Percentiles rank a stretch among this genome's conserved stretches.
phyloP scores from a whole-genome alignment of 257 asterid genomes.

The Gentiana straminea region DNA sequence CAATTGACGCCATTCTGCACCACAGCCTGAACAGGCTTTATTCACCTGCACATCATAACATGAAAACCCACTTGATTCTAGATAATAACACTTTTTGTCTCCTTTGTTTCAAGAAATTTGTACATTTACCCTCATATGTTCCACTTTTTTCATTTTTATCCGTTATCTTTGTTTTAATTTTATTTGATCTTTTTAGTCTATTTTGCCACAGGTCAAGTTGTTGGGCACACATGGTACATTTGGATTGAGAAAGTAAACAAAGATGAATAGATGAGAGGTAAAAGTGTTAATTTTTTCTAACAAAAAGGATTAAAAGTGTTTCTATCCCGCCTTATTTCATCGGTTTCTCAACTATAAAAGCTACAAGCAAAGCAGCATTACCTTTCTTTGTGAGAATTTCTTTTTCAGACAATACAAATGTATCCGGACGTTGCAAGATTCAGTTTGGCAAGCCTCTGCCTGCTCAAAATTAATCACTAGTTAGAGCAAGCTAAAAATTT shows the following conservation, averaged over 20 bases:
- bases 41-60: slow-evolving; percentile 28
- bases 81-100: too few species aligned
- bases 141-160: too few species aligned
- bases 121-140: too few species aligned
- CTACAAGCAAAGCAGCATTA: slow-evolving; percentile 13
- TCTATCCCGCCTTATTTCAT: not conserved
- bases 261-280: too few species aligned
- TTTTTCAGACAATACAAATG: slow-evolving; percentile 62
- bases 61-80: not conserved
- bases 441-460: slow-evolving; percentile 64
- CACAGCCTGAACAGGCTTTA: slow-evolving; percentile 64
- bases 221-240: too few species aligned
- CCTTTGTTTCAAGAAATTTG: too few species aligned
- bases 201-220: too few species aligned
- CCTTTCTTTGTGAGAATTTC: slow-evolving; percentile 64
- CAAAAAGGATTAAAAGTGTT: too few species aligned
- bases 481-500: not conserved
- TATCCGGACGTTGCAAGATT: slow-evolving; percentile 55
- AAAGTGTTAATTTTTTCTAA: too few species aligned
- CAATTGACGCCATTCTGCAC: slow-evolving; percentile 35
- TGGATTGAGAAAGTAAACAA: too few species aligned
- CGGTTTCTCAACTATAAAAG: not conserved
- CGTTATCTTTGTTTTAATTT: too few species aligned
- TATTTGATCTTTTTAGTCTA: too few species aligned
- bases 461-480: slow-evolving; percentile 15